Percentiles rank a stretch among this genome's conserved stretches.
These are phyloP conservation scores for Melocanna baccifera DNA, from an alignment of 176 grass and related monocot genomes.

Conservation along the genomic window DNA sequence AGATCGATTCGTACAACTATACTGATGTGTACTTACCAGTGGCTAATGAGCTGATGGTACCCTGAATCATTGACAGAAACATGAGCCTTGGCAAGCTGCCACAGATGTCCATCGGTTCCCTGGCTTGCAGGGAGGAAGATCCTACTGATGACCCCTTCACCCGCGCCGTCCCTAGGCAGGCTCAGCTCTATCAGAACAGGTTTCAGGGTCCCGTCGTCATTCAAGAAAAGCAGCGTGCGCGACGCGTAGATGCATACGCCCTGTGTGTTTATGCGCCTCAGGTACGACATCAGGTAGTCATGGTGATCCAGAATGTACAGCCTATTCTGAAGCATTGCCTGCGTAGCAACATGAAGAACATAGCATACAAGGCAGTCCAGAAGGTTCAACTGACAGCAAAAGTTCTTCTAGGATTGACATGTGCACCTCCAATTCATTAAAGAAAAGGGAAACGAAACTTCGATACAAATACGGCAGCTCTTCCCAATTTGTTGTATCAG, in stretches of 20 bases:
- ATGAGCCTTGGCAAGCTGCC: slow-evolving; percentile 84
- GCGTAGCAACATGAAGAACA: background rate
- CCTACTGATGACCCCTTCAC: slow-evolving; percentile 43
- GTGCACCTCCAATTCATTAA: background rate
- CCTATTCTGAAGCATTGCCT: slow-evolving; percentile 54
- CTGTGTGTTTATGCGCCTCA: slow-evolving; percentile 63
- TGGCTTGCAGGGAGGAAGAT: slow-evolving; percentile 55
- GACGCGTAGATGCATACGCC: slow-evolving; percentile 79
- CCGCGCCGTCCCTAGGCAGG: slow-evolving; percentile 20
- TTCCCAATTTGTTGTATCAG: background rate
- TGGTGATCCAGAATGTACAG: slow-evolving; percentile 87
- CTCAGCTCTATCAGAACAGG: slow-evolving; percentile 73
- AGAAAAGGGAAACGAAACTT: background rate
- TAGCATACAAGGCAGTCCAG: background rate
- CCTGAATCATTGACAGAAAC: slow-evolving; percentile 90
- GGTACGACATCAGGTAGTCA: slow-evolving; percentile 86
- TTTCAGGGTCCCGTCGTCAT: slow-evolving; percentile 53
- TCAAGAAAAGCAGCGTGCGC: slow-evolving; percentile 82
- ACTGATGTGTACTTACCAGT: slow-evolving; percentile 53
- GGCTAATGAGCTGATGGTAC: slow-evolving; percentile 95
- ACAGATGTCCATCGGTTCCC: slow-evolving; percentile 39
- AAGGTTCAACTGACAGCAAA: background rate
- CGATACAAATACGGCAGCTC: background rate
- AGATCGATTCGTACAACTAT: background rate
- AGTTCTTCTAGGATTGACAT: background rate